These are phyloP conservation scores for Adansonia digitata DNA, from an alignment of 345 rosid species.

Conservation along the genomic window DNA sequence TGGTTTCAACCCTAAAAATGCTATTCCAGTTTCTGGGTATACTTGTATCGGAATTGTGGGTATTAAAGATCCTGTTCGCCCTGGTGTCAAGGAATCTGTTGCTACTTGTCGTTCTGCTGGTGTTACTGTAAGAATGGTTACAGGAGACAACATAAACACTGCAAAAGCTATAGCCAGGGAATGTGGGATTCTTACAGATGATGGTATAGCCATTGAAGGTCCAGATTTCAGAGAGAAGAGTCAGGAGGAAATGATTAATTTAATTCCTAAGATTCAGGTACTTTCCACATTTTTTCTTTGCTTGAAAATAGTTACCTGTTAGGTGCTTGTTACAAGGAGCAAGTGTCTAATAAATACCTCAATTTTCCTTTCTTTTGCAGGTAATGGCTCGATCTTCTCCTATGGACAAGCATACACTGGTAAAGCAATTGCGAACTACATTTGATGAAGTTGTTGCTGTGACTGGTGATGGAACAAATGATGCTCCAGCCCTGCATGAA, in stretches of 20 bases:
- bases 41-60: conserved; percentile 86
- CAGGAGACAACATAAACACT: conserved; percentile 87
- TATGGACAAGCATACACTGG: conserved; percentile 81
- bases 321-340: not conserved
- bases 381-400: conserved; percentile 98
- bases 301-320: not conserved
- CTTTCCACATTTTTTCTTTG: not conserved
- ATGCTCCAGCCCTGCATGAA: conserved; percentile 93
- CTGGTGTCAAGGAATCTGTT: conserved; percentile 87
- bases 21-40: conserved; percentile 57
- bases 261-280: conserved; percentile 92
- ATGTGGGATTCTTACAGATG: conserved; percentile 84
- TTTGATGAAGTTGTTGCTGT: conserved; percentile 86
- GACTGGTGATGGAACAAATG: conserved; percentile 95
- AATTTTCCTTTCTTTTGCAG: conserved; percentile 28
- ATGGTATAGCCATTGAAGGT: conserved; percentile 79
- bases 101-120: conserved; percentile 81
- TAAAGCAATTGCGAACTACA: conserved; percentile 72
- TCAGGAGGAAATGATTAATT: conserved; percentile 51
- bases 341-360: not conserved
- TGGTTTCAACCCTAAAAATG: conserved; percentile 46
- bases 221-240: conserved; percentile 78
- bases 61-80: conserved; percentile 88
- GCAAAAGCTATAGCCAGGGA: conserved; percentile 93
- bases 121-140: conserved; percentile 81